Conservation (phyloP, 768 basidiomycete species). For the Termitomyces heimii region DNA sequence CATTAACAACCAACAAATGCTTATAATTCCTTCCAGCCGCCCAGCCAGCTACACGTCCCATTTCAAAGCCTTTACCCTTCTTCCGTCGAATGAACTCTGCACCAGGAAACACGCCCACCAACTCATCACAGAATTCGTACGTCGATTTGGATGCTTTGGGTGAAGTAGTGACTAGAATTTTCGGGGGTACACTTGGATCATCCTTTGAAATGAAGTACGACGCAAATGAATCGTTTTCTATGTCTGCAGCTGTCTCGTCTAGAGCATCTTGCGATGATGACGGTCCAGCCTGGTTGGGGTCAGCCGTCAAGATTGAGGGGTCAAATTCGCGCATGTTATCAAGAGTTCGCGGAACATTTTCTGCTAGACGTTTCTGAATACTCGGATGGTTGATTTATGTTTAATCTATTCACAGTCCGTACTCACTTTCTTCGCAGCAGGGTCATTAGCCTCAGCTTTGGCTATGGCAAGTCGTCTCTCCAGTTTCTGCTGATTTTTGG, state of each 20-base stretch:
- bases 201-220: slow-evolving; percentile 66
- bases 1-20: slow-evolving; percentile 89
- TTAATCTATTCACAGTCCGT: background rate
- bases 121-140: slow-evolving; percentile 90
- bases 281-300: slow-evolving; percentile 30
- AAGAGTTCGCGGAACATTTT: slow-evolving; percentile 86
- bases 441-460: slow-evolving; percentile 72
- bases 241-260: slow-evolving; percentile 61
- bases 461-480: slow-evolving; percentile 72
- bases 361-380: slow-evolving; percentile 67
- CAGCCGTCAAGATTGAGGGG: slow-evolving; percentile 57
- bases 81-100: slow-evolving; percentile 84
- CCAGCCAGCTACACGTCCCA: slow-evolving; percentile 91
- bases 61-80: slow-evolving; percentile 85
- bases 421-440: slow-evolving; percentile 69
- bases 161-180: slow-evolving; percentile 87
- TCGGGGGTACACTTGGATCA: slow-evolving; percentile 72
- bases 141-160: slow-evolving; percentile 83
- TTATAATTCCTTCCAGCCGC: slow-evolving; percentile 84
- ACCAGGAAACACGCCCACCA: slow-evolving; percentile 86
- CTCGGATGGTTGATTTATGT: background rate
- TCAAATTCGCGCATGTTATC: slow-evolving; percentile 91
- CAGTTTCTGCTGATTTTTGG: slow-evolving; percentile 76
- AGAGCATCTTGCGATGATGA: slow-evolving; percentile 33
- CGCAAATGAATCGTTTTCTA: slow-evolving; percentile 72